Percentiles rank a stretch among this genome's conserved stretches.
Evolutionary conservation across 306 rosid species (phyloP).

Genomic region (Vachellia collinsii): DNA sequence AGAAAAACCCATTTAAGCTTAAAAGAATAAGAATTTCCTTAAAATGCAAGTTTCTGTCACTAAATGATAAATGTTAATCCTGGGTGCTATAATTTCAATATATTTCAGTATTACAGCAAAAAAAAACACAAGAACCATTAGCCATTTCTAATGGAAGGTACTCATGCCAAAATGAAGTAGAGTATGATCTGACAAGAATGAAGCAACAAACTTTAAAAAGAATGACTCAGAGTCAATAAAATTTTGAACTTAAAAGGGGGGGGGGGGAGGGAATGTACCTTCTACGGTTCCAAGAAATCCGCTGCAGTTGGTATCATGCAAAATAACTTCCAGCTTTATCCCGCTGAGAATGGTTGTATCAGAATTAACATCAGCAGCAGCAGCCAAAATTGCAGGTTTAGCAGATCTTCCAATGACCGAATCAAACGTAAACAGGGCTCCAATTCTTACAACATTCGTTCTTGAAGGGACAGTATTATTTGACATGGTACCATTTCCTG

Average conservation of each 20-base stretch:
- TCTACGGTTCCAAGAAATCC: constrained; percentile 76
- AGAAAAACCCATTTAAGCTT: constrained; percentile 38
- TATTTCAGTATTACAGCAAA: not conserved
- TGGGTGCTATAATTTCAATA: constrained; percentile 1
- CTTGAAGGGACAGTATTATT: constrained; percentile 50
- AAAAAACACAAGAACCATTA: constrained; percentile 8
- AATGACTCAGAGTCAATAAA: not conserved
- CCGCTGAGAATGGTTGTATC: constrained; percentile 58
- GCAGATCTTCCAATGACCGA: constrained; percentile 80
- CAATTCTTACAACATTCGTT: constrained; percentile 62
- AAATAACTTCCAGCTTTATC: constrained; percentile 42
- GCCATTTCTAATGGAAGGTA: constrained; percentile 20
- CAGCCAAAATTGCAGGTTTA: constrained; percentile 59
- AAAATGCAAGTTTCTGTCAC: constrained; percentile 1
- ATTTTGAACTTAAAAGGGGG: no score
- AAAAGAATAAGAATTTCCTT: not conserved
- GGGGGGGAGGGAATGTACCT: no score
- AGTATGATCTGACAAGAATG: constrained; percentile 22
- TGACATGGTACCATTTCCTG: constrained; percentile 34
- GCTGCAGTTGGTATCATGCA: constrained; percentile 80
- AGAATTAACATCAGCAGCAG: constrained; percentile 66
- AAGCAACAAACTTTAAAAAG: not conserved
- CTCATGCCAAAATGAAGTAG: not conserved
- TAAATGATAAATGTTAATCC: constrained; percentile 15
- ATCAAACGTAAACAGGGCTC: constrained; percentile 67